These are phyloP conservation scores for Claviceps citrina DNA, from an alignment of 2,329 filamentous ascomycete genomes.

Conservation along the genomic window DNA sequence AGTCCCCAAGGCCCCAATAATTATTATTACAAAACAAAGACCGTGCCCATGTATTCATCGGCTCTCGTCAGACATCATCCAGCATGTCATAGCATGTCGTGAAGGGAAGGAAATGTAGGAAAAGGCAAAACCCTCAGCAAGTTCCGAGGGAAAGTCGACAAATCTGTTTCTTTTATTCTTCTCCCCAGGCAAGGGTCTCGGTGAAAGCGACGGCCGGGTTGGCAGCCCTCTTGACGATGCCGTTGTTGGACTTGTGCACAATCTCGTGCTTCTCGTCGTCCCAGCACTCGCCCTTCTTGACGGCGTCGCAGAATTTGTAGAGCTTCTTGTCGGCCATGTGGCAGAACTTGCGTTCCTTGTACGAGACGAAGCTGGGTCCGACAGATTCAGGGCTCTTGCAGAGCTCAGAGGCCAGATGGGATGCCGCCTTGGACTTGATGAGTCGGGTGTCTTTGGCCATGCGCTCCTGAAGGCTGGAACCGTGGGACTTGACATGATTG, in stretches of 20 bases:
- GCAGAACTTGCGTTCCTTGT: constrained; percentile 9
- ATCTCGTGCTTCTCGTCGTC: constrained; percentile 6
- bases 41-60: too few relatives aligned
- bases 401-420: constrained; percentile 5
- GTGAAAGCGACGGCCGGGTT: background rate
- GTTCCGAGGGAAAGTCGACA: too few relatives aligned
- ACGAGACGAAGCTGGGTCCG: constrained; percentile 8
- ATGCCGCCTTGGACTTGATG: background rate
- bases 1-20: too few relatives aligned
- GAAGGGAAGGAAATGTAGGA: too few relatives aligned
- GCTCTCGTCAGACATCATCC: too few relatives aligned
- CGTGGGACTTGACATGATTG: too few relatives aligned
- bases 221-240: background rate
- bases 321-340: constrained; percentile 9
- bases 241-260: background rate
- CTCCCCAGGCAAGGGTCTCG: background rate
- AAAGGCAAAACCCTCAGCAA: too few relatives aligned
- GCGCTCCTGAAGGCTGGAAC: too few relatives aligned
- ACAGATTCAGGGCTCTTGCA: constrained; percentile 4
- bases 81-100: too few relatives aligned
- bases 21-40: too few relatives aligned
- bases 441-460: background rate
- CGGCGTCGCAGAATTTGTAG: constrained; percentile 7
- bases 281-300: constrained; percentile 7
- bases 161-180: too few relatives aligned